phyloP scores from a whole-genome alignment of 768 basidiomycete species.

The Kwoniella sp. region DNA sequence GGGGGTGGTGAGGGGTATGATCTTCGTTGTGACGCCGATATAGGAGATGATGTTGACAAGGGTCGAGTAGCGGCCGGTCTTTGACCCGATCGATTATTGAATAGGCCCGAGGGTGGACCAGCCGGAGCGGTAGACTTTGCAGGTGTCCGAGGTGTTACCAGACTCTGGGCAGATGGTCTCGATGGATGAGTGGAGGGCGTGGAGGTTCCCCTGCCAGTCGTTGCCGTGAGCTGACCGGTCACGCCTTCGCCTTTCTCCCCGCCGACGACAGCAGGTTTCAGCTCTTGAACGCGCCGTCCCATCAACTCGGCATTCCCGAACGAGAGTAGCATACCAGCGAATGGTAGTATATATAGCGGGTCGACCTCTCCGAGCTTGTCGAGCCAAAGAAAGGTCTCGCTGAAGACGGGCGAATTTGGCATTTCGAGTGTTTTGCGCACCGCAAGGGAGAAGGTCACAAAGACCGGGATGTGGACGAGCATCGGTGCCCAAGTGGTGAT shows the following conservation, averaged over 20 bases:
- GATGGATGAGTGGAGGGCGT: too few relatives aligned
- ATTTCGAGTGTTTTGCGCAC: conserved; percentile 48
- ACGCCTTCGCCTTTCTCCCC: too few relatives aligned
- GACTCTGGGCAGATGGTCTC: too few relatives aligned
- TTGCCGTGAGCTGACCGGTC: too few relatives aligned
- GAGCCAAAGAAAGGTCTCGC: conserved; percentile 42
- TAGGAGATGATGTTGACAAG: not conserved
- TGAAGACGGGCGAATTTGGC: conserved; percentile 22
- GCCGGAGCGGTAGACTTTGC: too few relatives aligned
- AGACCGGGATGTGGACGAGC: conserved; percentile 49
- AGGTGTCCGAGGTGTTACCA: too few relatives aligned
- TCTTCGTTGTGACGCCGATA: not conserved
- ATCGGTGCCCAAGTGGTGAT: conserved; percentile 46
- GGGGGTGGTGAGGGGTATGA: not conserved
- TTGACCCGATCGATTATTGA: too few relatives aligned
- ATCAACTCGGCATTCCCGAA: conserved; percentile 48
- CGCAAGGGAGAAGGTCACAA: conserved; percentile 45
- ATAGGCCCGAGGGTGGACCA: too few relatives aligned
- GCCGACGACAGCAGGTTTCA: not conserved
- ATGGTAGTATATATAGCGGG: conserved; percentile 40
- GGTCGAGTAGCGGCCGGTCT: too few relatives aligned
- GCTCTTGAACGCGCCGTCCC: not conserved
- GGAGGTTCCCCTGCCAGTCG: too few relatives aligned
- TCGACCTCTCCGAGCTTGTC: conserved; percentile 44
- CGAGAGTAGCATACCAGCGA: conserved; percentile 39